Conservation (phyloP, 495 filamentous ascomycete genomes). For the Haplographium delicatum region DNA sequence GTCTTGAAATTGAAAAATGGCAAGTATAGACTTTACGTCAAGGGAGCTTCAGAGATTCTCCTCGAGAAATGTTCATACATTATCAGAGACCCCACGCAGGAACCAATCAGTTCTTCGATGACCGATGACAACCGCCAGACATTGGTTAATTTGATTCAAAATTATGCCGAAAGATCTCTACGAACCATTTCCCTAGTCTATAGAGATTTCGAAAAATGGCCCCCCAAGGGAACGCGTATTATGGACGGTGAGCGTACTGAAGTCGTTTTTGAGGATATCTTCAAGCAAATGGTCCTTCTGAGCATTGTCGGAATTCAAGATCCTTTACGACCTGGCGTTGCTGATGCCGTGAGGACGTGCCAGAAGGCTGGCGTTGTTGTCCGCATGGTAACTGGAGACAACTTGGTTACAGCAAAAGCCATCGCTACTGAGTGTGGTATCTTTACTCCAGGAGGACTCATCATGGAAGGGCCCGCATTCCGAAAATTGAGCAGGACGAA, state of each 20-base stretch:
- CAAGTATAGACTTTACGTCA: slow-evolving; percentile 68
- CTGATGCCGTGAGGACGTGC: slow-evolving; percentile 67
- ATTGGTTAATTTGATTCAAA: slow-evolving; percentile 61
- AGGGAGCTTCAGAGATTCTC: slow-evolving; percentile 87
- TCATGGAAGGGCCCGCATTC: slow-evolving; percentile 84
- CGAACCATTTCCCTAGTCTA: slow-evolving; percentile 85
- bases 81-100: slow-evolving; percentile 63
- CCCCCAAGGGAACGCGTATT: slow-evolving; percentile 60
- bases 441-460: slow-evolving; percentile 61
- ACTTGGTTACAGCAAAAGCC: slow-evolving; percentile 72
- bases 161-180: slow-evolving; percentile 76
- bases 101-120: slow-evolving; percentile 48
- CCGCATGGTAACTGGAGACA: slow-evolving; percentile 91
- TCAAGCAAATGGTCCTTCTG: slow-evolving; percentile 71
- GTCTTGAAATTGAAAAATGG: slow-evolving; percentile 63
- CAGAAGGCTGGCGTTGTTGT: slow-evolving; percentile 75
- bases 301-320: slow-evolving; percentile 86
- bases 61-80: slow-evolving; percentile 65
- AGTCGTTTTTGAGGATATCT: slow-evolving; percentile 73
- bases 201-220: slow-evolving; percentile 86
- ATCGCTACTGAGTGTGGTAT: slow-evolving; percentile 85
- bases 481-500: slow-evolving; percentile 65
- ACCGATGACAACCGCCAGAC: slow-evolving; percentile 52
- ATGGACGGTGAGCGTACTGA: slow-evolving; percentile 64
- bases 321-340: slow-evolving; percentile 75